These are phyloP conservation scores for Neurospora sp. DNA, from an alignment of 2,329 filamentous ascomycete species.

Conservation along the genomic window DNA sequence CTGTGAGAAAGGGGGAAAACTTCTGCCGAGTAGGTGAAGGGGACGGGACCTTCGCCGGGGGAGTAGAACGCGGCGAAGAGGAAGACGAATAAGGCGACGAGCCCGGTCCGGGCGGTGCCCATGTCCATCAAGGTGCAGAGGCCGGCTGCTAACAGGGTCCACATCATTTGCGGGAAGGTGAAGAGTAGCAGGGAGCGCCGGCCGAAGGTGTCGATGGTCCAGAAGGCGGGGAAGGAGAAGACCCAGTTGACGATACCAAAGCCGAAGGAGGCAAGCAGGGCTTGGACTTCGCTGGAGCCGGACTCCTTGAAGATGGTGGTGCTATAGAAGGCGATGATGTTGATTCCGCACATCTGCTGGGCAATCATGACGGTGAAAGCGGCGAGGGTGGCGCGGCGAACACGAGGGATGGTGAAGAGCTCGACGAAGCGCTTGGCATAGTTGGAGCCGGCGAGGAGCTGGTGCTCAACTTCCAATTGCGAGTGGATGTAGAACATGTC, in stretches of 20 bases:
- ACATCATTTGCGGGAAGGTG: slow-evolving; percentile 59
- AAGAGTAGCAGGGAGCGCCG: slow-evolving; percentile 52
- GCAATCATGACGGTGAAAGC: slow-evolving; percentile 74
- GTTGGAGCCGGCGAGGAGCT: slow-evolving; percentile 40
- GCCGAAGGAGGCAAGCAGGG: slow-evolving; percentile 53
- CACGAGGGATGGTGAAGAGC: slow-evolving; percentile 58
- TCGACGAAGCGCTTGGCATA: slow-evolving; percentile 55
- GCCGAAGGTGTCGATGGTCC: slow-evolving; percentile 60
- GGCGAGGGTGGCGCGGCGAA: slow-evolving; percentile 64
- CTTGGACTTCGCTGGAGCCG: slow-evolving; percentile 43
- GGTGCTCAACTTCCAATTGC: slow-evolving; percentile 50
- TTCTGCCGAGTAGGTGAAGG: slow-evolving; percentile 60
- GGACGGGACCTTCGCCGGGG: slow-evolving; percentile 56
- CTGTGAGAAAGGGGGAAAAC: slow-evolving; percentile 62
- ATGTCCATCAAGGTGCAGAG: slow-evolving; percentile 43
- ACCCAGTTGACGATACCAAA: slow-evolving; percentile 58
- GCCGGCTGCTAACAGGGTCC: slow-evolving; percentile 55
- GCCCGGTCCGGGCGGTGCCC: slow-evolving; percentile 24
- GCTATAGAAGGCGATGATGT: slow-evolving; percentile 64
- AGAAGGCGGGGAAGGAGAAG: slow-evolving; percentile 55
- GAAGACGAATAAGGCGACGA: slow-evolving; percentile 51
- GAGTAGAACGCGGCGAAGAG: slow-evolving; percentile 54
- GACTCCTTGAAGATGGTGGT: slow-evolving; percentile 52
- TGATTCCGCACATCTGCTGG: slow-evolving; percentile 55
- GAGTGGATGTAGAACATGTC: slow-evolving; percentile 57